Conservation (phyloP, 1,284 basidiomycete species). For the Boletus holoroseus region DNA sequence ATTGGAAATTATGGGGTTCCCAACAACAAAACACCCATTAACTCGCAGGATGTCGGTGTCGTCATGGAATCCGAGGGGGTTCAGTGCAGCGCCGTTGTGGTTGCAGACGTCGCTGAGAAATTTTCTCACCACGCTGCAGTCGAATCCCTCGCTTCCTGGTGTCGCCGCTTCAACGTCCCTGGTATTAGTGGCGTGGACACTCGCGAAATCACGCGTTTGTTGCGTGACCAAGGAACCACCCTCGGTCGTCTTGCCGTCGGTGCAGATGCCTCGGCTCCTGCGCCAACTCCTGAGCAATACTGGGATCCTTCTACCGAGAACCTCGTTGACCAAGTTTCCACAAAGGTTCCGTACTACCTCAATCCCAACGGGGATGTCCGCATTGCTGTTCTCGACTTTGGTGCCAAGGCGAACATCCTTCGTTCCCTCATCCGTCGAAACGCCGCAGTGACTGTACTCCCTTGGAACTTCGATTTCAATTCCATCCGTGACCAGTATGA, state of each 20-base stretch:
- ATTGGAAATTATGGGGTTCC: conserved; percentile 99
- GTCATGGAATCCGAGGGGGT: conserved; percentile 86
- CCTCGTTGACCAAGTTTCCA: conserved; percentile 90
- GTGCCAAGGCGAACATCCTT: conserved; percentile 95
- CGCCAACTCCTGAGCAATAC: conserved; percentile 65
- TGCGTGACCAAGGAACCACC: conserved; percentile 96
- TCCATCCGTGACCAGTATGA: conserved; percentile 84
- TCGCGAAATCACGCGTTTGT: conserved; percentile 88
- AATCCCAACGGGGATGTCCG: conserved; percentile 86
- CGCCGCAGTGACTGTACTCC: conserved; percentile 90
- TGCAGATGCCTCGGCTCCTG: conserved; percentile 57
- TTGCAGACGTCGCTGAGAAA: conserved; percentile 90
- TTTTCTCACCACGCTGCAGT: conserved; percentile 94
- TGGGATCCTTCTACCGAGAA: conserved; percentile 94
- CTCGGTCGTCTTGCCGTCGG: conserved; percentile 89
- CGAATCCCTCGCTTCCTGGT: conserved; percentile 93
- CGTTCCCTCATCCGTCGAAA: conserved; percentile 88
- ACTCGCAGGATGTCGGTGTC: conserved; percentile 83
- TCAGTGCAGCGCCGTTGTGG: conserved; percentile 90
- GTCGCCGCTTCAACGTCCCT: conserved; percentile 83
- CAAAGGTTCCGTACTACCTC: conserved; percentile 77
- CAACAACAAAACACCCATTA: conserved; percentile 65
- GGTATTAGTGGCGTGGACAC: conserved; percentile 97
- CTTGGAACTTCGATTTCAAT: conserved; percentile 98
- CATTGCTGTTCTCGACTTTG: conserved; percentile 96